Percentiles rank a stretch among this genome's conserved stretches.
Conservation (phyloP, 2,329 filamentous ascomycete genomes). For the Penicillium expansum region DNA sequence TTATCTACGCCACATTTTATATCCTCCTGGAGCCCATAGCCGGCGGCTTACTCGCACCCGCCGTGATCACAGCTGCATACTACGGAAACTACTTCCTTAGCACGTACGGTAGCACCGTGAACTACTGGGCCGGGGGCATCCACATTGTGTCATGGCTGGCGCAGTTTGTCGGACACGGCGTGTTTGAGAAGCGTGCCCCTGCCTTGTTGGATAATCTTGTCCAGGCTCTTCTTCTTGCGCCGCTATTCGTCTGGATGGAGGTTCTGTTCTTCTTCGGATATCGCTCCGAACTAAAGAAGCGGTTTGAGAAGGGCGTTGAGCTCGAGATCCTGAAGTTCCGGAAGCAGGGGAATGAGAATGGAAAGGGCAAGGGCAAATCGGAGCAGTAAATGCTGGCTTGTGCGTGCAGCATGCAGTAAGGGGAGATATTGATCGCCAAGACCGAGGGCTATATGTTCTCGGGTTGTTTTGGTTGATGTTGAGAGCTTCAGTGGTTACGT, state of each 20-base stretch:
- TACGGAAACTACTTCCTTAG: conserved; percentile 71
- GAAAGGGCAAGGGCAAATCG: conserved; percentile 12
- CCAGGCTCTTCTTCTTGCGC: conserved; percentile 88
- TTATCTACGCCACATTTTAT: conserved; percentile 74
- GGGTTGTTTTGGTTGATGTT: background rate
- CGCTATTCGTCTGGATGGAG: conserved; percentile 97
- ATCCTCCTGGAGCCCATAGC: conserved; percentile 92
- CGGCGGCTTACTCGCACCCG: conserved; percentile 69
- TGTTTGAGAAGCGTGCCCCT: conserved; percentile 82
- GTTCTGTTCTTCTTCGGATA: conserved; percentile 88
- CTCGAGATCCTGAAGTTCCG: conserved; percentile 72
- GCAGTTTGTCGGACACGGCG: conserved; percentile 89
- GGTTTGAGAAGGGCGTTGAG: conserved; percentile 73
- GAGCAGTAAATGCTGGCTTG: conserved; percentile 10
- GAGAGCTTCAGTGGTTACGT: background rate
- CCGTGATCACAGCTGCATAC: conserved; percentile 74
- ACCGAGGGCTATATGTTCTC: background rate
- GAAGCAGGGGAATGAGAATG: conserved; percentile 47
- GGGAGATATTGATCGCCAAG: conserved; percentile 7
- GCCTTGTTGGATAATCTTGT: conserved; percentile 87
- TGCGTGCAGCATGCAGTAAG: background rate
- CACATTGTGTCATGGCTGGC: conserved; percentile 77
- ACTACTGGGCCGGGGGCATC: conserved; percentile 64
- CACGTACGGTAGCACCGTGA: conserved; percentile 58
- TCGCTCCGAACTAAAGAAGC: conserved; percentile 76